Base-by-base conservation (phyloP, 75 land plant genomes). In the Pinus albicaulis region DNA sequence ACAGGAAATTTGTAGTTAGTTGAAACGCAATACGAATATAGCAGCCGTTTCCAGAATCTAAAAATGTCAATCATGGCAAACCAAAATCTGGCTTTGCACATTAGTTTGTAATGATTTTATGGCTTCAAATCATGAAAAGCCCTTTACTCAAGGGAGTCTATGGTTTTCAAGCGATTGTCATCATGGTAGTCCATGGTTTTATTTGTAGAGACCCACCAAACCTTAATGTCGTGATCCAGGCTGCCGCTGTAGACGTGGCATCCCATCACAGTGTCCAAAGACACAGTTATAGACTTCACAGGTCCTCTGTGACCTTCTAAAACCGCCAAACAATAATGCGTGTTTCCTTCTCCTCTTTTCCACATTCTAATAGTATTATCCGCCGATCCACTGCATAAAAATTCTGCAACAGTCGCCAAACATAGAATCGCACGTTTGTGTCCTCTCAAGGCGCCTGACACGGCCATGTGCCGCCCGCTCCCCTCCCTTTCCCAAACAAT, bases 401-500 rank as follows among this genome's bases (percentile, higher is more conserved):
- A 16, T 16, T 70, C 58, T 15, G 7, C 15, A 5, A 28, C 23
- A 55, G 59, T 23, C 22, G 79, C 55, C 20, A 78, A 22, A 52
- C 57, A 78, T 15, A 78, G 79, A 76, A 78, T 76, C 2, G 79
- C 19, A 5, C 52, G 72, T 10, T 34, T 36, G 56, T 78, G 79
- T 15, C 76, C 79, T 14, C 59, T 20, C 34, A 78, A 24, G 2
- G 76, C 36, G 14, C 75, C 79, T 17, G 53, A 48, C 11, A 48
- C 53, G 53, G 11, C 11, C 53, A 48, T 48, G 53, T 48, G 53
- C 53, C 2, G 12, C 53, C 13, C 53, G 62, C 77, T 82, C 31
- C 77, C 78, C 74, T 80, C 84, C 74, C 80, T 88, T 78, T 86
- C 84, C 97, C 95, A 94, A 28, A 90, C 92, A 53, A 82, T 64